Evolutionary conservation across 805 yeast genomes (phyloP), one percentile per base, ranked within the genome.

Genomic region (Metschnikowia santaceciliae): DNA sequence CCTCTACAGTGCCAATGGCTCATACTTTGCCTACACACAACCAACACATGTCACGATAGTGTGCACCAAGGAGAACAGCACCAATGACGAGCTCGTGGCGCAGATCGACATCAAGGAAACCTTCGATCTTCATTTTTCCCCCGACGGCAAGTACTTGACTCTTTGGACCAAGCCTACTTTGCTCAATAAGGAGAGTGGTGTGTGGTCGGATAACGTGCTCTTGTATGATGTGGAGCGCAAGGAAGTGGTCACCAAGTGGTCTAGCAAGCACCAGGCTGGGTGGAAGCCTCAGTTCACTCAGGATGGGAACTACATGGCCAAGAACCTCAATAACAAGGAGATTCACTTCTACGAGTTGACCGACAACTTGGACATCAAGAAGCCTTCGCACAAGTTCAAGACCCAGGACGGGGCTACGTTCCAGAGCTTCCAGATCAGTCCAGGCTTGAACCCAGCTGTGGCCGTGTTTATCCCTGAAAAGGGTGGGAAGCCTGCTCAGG

Each of bases 281-380:
- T 92, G 98, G 97, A 80, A 81, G 65, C 87, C 95, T n/a, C 96
- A 90, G 70, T 90, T 85, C 67, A 87, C 95, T 7, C 77, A 79
- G 53, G 94, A 90, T 67, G 96, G 90, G 74, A 75, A 79, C 57
- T 74, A 80, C 57, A 76, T 86, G 68, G 86, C 89, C 43, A 79
- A 84, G 64, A 73, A 72, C 53, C 67, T 71, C 49, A 80, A 78
- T 63, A 80, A 79, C 61, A 71, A 69, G 57, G 89, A 85, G 63
- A 75, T 86, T 52, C 88, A 84, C 61, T 86, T 90, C 59, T 87
- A 73, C 64, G 84, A 85, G 65, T 69, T 83, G 49, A 53, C 67
- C 4, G 56, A 59, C 23, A 54, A 61, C 46, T 52, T 65, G 45
- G 61, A 61, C 52, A 66, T 71, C 33, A 61, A 67, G 40, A 81